Evolutionary conservation across 108 stramenopile genomes (phyloP).

Genomic region (Cyclostephanos tholiformis): DNA sequence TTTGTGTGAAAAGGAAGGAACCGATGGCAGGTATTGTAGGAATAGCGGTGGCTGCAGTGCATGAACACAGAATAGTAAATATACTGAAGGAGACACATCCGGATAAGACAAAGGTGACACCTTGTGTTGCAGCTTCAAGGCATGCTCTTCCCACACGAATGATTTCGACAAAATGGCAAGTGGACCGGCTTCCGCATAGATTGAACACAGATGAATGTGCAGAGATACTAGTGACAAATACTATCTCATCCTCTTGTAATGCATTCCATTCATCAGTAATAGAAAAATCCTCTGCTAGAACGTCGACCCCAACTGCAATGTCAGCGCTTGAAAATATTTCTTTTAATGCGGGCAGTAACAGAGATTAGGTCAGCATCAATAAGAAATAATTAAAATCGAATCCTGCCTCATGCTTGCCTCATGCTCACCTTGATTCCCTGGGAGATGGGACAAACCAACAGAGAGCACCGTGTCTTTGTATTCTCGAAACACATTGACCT

Average conservation of each 20-base stretch:
- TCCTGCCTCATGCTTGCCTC: background rate
- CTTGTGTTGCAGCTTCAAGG: constrained; percentile 63
- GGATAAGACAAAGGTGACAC: constrained; percentile 57
- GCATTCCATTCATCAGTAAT: constrained; percentile 29
- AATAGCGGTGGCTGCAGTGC: constrained; percentile 57
- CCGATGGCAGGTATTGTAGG: constrained; percentile 64
- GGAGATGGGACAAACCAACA: constrained; percentile 76
- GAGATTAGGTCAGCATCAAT: background rate
- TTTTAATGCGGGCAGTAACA: background rate
- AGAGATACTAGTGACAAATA: constrained; percentile 75
- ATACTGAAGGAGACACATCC: constrained; percentile 67
- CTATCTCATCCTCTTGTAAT: constrained; percentile 61
- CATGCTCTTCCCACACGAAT: constrained; percentile 76
- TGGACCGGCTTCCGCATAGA: constrained; percentile 56
- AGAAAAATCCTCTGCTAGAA: constrained; percentile 53
- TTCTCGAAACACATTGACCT: constrained; percentile 85
- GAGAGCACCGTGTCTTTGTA: constrained; percentile 84
- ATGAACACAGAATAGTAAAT: constrained; percentile 66
- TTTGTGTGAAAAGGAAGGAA: constrained; percentile 65
- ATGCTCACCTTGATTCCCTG: constrained; percentile 57
- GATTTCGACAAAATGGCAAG: constrained; percentile 68
- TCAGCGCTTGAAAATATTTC: constrained; percentile 78
- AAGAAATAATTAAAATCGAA: background rate
- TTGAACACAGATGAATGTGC: constrained; percentile 76
- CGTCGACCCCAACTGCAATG: constrained; percentile 80